Base-by-base conservation (phyloP, 805 yeast species). In the Metschnikowia drakensbergensis region DNA sequence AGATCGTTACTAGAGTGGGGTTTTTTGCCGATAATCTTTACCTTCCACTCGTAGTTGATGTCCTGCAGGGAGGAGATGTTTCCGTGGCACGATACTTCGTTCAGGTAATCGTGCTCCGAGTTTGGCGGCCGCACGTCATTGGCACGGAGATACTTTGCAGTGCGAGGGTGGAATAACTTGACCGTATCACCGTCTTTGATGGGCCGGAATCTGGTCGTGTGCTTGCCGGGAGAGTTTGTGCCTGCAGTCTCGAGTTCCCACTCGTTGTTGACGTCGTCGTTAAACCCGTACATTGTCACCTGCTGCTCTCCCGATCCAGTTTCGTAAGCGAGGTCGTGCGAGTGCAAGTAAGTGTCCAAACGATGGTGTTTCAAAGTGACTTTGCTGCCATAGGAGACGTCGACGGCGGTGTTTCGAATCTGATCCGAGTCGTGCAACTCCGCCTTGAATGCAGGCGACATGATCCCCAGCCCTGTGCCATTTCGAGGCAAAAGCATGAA, bases 81-180 rank as follows among this genome's bases (percentile, higher is more conserved):
- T 4, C 92, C 94, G 48, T 81, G 71, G 54, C 88, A 82, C 27
- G 88, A 78, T 1, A 90, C 96, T 65, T 90, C 96, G 54, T 77
- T 79, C 61, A 90, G 84, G 66, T 92, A 91, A 48, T 94, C 98
- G 60, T 88, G 94, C 61, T 88, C 96, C 7, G 92, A 80, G 27
- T 90, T 80, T 7, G 96, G 97, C 3, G 98, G 97, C 51, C 91
- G 81, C 44, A 78, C 58, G 52, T 87, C 86, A 54, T 76, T 82
- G 23, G 89, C 86, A 54, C 83, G 83, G 45, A 94, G 67, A 40
- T 86, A 80, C 53, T 81, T 81, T 11, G 83, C 79, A 0, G 97
- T 86, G 1, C 58, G 52, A 49, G 75, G 74, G 64, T 94, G 98
- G 69, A 79, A 81, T n/a, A 94, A 63, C 50, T 85, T 75, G 22